Evolutionary conservation across 805 yeast species (phyloP).

Genomic region (Wickerhamomyces silvicola): DNA sequence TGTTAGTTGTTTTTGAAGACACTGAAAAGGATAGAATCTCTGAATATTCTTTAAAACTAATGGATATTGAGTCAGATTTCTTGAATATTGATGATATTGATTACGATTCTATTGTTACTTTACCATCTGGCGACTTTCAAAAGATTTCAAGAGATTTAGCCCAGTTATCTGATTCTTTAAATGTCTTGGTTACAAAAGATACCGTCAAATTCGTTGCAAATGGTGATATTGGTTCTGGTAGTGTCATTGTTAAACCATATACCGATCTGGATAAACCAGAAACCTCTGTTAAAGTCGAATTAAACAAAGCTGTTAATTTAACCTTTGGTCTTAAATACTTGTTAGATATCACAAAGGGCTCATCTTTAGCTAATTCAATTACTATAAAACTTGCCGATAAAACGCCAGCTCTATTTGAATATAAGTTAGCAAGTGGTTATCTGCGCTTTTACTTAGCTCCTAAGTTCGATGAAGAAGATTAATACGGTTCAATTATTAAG

Average conservation of each 20-base stretch:
- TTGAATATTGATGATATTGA: conserved; percentile 92
- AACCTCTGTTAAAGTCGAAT: conserved; percentile 63
- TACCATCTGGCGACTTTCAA: conserved; percentile 87
- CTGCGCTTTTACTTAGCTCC: conserved; percentile 96
- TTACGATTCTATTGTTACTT: conserved; percentile 74
- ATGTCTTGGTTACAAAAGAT: conserved; percentile 83
- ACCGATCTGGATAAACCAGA: conserved; percentile 78
- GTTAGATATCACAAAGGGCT: conserved; percentile 86
- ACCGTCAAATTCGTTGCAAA: conserved; percentile 84
- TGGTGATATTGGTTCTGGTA: conserved; percentile 89
- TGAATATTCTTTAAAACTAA: conserved; percentile 84
- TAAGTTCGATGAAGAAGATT: conserved; percentile 89
- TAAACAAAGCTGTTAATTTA: conserved; percentile 81
- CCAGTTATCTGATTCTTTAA: conserved; percentile 80
- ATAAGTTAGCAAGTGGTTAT: conserved; percentile 85
- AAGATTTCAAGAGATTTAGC: conserved; percentile 84
- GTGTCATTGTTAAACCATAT: conserved; percentile 77
- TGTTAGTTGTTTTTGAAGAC: conserved; percentile 84
- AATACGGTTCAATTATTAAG: conserved; percentile 11
- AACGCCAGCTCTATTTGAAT: conserved; percentile 92
- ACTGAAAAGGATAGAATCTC: conserved; percentile 84
- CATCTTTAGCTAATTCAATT: conserved; percentile 68
- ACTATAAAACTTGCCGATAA: conserved; percentile 84
- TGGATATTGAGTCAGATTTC: conserved; percentile 96
- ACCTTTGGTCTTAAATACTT: conserved; percentile 90